Evolutionary conservation across 139 green algal genomes (phyloP).

Genomic region (Tetraselmis chui): DNA sequence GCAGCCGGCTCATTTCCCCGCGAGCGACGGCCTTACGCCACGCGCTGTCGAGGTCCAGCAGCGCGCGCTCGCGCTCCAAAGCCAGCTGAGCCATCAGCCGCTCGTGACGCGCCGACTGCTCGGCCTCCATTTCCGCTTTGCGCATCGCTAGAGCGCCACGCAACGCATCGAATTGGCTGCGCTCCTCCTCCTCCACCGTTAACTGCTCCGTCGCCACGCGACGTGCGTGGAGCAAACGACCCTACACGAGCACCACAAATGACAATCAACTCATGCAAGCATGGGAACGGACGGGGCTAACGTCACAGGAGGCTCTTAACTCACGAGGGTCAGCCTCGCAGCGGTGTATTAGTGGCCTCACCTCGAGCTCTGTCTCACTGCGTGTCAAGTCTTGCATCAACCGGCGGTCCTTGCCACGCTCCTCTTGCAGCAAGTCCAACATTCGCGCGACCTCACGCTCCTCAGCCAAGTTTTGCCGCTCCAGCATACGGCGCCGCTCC

Average conservation of each 20-base stretch:
- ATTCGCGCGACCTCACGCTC: background rate
- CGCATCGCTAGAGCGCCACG: background rate
- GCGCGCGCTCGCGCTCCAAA: background rate
- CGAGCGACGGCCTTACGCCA: background rate
- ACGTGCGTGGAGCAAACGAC: background rate
- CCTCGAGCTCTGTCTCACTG: background rate
- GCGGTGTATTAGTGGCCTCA: no score
- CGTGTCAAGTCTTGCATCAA: background rate
- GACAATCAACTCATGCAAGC: no score
- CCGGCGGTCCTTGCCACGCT: background rate
- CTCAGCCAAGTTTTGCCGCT: background rate
- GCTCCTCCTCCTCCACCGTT: background rate
- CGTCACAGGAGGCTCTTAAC: no score
- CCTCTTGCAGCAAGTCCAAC: background rate
- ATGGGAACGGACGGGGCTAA: no score
- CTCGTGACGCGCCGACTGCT: background rate
- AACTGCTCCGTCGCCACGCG: background rate
- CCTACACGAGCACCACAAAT: background rate
- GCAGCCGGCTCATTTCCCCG: background rate
- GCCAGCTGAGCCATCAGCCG: background rate
- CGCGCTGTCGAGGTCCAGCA: background rate
- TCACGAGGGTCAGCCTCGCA: no score
- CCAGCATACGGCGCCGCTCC: background rate
- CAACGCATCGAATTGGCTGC: background rate
- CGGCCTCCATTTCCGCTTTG: background rate